Evolutionary conservation across 441 rosid genomes (phyloP).

Genomic region (Kokia cookei): DNA sequence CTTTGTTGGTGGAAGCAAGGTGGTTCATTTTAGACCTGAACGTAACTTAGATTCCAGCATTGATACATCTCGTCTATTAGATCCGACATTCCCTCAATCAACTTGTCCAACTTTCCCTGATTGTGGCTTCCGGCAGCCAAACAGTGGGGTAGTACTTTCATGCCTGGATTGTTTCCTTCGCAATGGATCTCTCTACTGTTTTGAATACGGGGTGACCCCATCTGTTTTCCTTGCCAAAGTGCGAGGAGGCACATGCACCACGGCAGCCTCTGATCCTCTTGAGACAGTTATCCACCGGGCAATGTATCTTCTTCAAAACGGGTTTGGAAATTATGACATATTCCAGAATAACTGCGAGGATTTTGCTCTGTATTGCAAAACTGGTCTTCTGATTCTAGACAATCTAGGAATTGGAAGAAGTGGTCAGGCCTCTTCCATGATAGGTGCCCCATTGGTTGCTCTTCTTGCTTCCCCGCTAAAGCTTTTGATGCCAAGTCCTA

Average conservation of each 20-base stretch:
- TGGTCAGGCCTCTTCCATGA: constrained; percentile 86
- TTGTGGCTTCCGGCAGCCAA: constrained; percentile 87
- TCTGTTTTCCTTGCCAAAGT: constrained; percentile 75
- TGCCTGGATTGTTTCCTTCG: constrained; percentile 89
- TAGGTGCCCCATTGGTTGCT: constrained; percentile 94
- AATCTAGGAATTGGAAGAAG: constrained; percentile 79
- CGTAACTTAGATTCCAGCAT: constrained; percentile 28
- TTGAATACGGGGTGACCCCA: constrained; percentile 78
- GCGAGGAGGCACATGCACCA: constrained; percentile 95
- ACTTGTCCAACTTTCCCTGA: constrained; percentile 84
- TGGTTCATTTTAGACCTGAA: constrained; percentile 89
- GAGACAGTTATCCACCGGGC: constrained; percentile 75
- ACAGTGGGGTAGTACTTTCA: constrained; percentile 82
- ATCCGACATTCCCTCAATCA: constrained; percentile 29
- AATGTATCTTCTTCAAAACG: constrained; percentile 95
- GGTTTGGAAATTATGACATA: constrained; percentile 89
- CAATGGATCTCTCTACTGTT: constrained; percentile 69
- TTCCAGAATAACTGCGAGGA: constrained; percentile 95
- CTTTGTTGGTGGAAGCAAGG: constrained; percentile 95
- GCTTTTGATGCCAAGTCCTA: constrained; percentile 83
- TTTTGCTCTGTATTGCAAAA: constrained; percentile 85
- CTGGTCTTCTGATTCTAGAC: constrained; percentile 79
- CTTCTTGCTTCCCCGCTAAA: constrained; percentile 75
- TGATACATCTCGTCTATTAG: constrained; percentile 31
- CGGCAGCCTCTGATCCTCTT: constrained; percentile 63